A percentile compares a stretch with the other conserved stretches of the same genome.
These are phyloP conservation scores for Pleomassaria siparia DNA, from an alignment of 2,329 filamentous ascomycete species.

Conservation along the genomic window DNA sequence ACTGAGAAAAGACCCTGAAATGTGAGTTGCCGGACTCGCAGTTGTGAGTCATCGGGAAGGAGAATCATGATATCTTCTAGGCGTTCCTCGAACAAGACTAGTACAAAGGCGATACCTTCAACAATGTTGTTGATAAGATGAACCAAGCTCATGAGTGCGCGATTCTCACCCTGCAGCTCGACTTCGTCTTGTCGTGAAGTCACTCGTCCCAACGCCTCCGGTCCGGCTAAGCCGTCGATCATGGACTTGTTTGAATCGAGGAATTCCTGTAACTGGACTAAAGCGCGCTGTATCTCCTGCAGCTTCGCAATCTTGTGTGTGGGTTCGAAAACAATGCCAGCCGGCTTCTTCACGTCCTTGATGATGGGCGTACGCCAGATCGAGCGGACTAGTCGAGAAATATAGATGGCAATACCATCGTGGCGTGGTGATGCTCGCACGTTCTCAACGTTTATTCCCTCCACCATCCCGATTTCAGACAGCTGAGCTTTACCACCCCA, in stretches of 20 bases:
- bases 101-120: conserved; percentile 93
- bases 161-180: conserved; percentile 89
- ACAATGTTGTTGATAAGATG: conserved; percentile 87
- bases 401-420: conserved; percentile 82
- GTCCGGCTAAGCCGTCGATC: conserved; percentile 91
- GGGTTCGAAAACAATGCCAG: conserved; percentile 65
- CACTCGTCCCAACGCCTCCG: conserved; percentile 77
- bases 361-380: conserved; percentile 85
- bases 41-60: conserved; percentile 69
- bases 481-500: conserved; percentile 85
- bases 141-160: conserved; percentile 83
- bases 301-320: conserved; percentile 70
- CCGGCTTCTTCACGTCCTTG: conserved; percentile 54
- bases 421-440: conserved; percentile 88
- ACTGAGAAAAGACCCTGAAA: conserved; percentile 87
- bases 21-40: conserved; percentile 73
- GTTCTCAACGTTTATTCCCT: conserved; percentile 69
- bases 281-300: conserved; percentile 73
- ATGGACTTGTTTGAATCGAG: conserved; percentile 84
- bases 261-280: conserved; percentile 79
- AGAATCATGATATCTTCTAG: conserved; percentile 83
- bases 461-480: conserved; percentile 72
- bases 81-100: conserved; percentile 91
- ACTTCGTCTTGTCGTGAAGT: conserved; percentile 87
- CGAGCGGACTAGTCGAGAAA: conserved; percentile 82